Conservation (phyloP, 106 monocot species). For the Acanthochlamys bracteata region DNA sequence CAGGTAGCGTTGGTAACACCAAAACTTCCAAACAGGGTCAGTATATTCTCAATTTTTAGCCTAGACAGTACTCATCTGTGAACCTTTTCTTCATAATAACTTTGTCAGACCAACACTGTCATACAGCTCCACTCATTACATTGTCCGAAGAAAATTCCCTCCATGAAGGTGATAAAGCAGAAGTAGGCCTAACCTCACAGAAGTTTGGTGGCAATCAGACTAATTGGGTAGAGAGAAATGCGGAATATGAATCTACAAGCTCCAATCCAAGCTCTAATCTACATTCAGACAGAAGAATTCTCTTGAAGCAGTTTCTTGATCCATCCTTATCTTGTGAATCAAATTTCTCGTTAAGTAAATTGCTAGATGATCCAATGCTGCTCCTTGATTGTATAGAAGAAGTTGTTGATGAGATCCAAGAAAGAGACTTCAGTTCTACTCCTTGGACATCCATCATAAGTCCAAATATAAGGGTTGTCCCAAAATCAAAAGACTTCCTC, state of each 20-base stretch:
- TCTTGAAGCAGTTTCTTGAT: conserved; percentile 24
- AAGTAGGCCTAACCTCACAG: not conserved
- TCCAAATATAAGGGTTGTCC: conserved; percentile 1
- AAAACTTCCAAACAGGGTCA: not conserved
- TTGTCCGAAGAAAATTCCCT: not conserved
- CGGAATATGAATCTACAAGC: conserved; percentile 13
- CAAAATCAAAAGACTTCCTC: conserved; percentile 20
- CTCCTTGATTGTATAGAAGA: conserved; percentile 6
- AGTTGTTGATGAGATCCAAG: conserved; percentile 11
- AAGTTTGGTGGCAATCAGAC: no score
- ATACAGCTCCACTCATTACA: not conserved
- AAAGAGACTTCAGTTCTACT: conserved; percentile 13
- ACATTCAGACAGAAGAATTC: conserved; percentile 15
- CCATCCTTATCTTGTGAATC: conserved; percentile 26
- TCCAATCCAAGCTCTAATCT: conserved; percentile 18
- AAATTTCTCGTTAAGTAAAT: not conserved
- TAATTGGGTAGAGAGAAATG: no score
- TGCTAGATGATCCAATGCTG: conserved; percentile 14
- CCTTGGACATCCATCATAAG: conserved; percentile 5
- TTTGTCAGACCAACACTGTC: no score
- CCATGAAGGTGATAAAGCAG: not conserved
- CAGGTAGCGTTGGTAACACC: not conserved
- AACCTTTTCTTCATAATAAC: no score
- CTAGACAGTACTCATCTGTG: no score
- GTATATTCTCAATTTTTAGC: no score